These are phyloP conservation scores for Heliophila coronopifolia DNA, from an alignment of 441 rosid genomes.

Conservation along the genomic window DNA sequence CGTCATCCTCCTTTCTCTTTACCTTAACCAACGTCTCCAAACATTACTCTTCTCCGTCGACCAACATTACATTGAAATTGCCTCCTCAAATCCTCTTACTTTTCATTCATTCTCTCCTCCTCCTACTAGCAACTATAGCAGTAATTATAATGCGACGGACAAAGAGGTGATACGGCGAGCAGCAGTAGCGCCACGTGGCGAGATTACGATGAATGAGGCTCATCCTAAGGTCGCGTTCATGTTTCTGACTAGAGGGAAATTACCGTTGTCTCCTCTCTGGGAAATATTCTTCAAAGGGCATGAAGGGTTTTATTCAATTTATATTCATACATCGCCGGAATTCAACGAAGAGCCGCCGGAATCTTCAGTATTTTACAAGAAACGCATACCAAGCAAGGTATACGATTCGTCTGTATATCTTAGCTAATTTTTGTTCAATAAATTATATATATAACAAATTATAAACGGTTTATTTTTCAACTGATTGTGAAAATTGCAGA, in stretches of 20 bases:
- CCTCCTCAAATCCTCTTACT: conserved; percentile 21
- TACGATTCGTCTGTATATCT: too few species aligned
- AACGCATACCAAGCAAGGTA: conserved; percentile 45
- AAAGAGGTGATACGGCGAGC: conserved; percentile 26
- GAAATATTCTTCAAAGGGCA: conserved; percentile 42
- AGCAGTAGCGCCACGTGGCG: not conserved
- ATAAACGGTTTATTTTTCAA: not conserved
- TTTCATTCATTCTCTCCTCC: conserved; percentile 1
- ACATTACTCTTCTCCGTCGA: conserved; percentile 13
- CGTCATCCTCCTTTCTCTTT: conserved; percentile 25
- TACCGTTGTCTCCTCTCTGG: conserved; percentile 50
- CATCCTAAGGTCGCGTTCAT: conserved; percentile 45
- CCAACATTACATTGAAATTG: not conserved
- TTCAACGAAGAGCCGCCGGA: conserved; percentile 24
- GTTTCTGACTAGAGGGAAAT: conserved; percentile 41
- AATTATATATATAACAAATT: not conserved
- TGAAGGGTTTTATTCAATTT: conserved; percentile 39
- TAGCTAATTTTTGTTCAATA: too few species aligned
- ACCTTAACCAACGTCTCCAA: conserved; percentile 27
- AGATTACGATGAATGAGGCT: not conserved
- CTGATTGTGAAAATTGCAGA: conserved; percentile 6
- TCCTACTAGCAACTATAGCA: not conserved
- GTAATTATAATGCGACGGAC: not conserved
- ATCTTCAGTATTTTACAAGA: conserved; percentile 38
- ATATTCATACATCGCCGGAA: conserved; percentile 45